Evolutionary conservation across 2,329 filamentous ascomycete species (phyloP), one percentile per base, ranked within the genome.

Genomic region (Didymellaceae sp.): DNA sequence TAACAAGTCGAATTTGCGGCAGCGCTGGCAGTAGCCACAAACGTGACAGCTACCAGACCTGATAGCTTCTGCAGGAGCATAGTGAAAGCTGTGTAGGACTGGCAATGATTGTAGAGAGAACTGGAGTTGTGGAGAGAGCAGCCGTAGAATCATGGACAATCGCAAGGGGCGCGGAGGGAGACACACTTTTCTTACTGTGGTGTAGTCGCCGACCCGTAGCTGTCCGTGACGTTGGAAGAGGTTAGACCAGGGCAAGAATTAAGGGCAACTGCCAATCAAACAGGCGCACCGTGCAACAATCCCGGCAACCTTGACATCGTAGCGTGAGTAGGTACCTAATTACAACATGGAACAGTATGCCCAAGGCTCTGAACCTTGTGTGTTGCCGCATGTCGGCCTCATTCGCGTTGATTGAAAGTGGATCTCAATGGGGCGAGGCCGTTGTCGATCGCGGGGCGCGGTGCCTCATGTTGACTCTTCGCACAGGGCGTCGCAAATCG

Each of bases 1-100:
- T 57, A 65, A 35, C 62, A 65, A 24, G 52, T 53, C n/a, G 52
- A 52, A 30, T 57, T 55, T 25, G 49, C 26, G 32, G 37, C 32
- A 32, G 43, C 43, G 21, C 20, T 14, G 10, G 32, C 39, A 32
- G 31, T 24, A 3, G 20, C 20, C 18, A 47, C 9, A n/a, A 13
- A 21, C 9, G 25, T 13, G 22, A 42, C 11, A 18, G 14, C 11
- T 11, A 38, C 28, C n/a, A 43, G n/a, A 7, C 24, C 18, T 14
- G 20, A 32, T 8, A 31, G 13, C 9, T 24, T 41, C 13, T 20
- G 31, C 14, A 51, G 11, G 16, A 32, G 10, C 48, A 51, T 51
- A 4, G 7, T 32, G 37, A 16, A 35, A n/a, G 20, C 30, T 6
- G 35, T 45, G 13, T 17, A 18, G 30, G 21, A 24, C 16, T 35